phyloP scores from a whole-genome alignment of 106 monocot genomes.

The Ottelia alismoides region DNA sequence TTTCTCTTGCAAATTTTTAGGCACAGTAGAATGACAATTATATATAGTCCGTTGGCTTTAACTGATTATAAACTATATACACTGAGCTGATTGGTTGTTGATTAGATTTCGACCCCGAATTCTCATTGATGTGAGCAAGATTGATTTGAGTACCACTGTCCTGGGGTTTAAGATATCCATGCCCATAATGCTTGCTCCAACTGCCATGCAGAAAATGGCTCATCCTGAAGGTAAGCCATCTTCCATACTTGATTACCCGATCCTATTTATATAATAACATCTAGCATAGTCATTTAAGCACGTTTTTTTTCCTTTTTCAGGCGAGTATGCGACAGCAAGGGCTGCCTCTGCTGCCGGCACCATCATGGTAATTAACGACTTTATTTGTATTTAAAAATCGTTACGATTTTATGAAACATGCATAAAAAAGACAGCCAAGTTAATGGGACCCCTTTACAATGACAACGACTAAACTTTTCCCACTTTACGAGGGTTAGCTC shows the following conservation, averaged over 20 bases:
- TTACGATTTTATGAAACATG: too few relatives aligned
- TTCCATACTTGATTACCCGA: background rate
- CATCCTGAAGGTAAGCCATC: conserved; percentile 45
- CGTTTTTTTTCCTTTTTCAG: too few relatives aligned
- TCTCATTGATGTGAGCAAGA: conserved; percentile 57
- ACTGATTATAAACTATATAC: too few relatives aligned
- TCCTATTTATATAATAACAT: background rate
- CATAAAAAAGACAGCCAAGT: too few relatives aligned
- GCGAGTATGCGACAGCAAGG: conserved; percentile 82
- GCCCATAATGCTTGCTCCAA: conserved; percentile 79
- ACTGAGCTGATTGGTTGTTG: too few relatives aligned
- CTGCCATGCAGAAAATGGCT: conserved; percentile 71
- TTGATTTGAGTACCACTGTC: conserved; percentile 50
- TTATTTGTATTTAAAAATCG: too few relatives aligned
- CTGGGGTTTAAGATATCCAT: conserved; percentile 61
- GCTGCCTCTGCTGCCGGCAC: conserved; percentile 71
- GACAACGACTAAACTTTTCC: too few relatives aligned
- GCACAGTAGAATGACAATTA: too few relatives aligned
- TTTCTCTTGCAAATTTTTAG: too few relatives aligned
- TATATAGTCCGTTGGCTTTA: too few relatives aligned
- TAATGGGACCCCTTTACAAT: too few relatives aligned
- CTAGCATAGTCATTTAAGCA: background rate
- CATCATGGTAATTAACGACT: conserved; percentile 71
- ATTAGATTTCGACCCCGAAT: conserved; percentile 63
- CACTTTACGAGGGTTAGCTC: too few relatives aligned